Evolutionary conservation across 768 basidiomycete species (phyloP).

Genomic region (Lactarius indigo): DNA sequence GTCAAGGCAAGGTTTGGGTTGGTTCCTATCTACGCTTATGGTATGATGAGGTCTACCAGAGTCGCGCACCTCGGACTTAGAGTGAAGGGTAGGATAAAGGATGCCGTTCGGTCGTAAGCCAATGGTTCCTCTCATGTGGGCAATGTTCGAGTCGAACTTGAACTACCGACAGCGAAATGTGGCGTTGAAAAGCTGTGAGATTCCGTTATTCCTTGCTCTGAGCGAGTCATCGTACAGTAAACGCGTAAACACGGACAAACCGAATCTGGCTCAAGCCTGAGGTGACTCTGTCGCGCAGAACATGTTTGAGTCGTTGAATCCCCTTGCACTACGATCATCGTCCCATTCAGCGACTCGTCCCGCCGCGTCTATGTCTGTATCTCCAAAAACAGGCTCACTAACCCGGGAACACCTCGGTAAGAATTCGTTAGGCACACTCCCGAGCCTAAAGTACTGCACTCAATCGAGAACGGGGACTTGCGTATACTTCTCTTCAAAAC

Average conservation of each 20-base stretch:
- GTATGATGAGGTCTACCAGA: background rate
- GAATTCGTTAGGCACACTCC: slow-evolving; percentile 17
- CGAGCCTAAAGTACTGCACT: slow-evolving; percentile 68
- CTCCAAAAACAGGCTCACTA: slow-evolving; percentile 45
- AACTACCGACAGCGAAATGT: no score
- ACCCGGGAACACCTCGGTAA: slow-evolving; percentile 33
- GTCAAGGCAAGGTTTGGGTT: background rate
- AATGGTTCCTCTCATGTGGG: no score
- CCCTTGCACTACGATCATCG: slow-evolving; percentile 44
- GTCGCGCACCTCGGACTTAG: background rate
- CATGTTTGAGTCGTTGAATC: slow-evolving; percentile 47
- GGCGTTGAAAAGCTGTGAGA: no score
- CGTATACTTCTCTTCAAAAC: slow-evolving; percentile 90
- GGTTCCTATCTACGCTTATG: no score
- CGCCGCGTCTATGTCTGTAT: slow-evolving; percentile 52
- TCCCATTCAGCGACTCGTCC: slow-evolving; percentile 32
- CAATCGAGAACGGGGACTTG: slow-evolving; percentile 76
- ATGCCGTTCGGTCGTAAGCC: no score
- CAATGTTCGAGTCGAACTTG: no score
- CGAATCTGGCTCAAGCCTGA: no score
- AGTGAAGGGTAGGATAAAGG: no score
- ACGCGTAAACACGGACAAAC: no score
- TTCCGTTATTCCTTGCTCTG: no score
- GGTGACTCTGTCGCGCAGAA: background rate
- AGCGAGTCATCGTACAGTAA: no score